A percentile compares a stretch with the other conserved stretches of the same genome.
Conservation (phyloP, 768 basidiomycete genomes). For the Boletus reticulatus region DNA sequence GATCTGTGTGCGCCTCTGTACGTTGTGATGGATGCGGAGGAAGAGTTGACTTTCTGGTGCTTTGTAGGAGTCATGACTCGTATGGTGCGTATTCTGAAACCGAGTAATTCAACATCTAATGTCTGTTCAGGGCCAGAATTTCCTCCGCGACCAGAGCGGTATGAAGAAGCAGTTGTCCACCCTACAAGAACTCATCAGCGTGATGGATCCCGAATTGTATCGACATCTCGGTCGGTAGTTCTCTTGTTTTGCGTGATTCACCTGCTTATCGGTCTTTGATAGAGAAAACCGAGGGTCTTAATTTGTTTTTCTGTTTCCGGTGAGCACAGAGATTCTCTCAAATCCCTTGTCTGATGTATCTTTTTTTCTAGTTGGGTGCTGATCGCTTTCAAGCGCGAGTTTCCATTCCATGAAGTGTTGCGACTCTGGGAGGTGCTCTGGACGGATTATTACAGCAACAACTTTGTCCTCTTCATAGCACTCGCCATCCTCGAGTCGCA, state of each 20-base stretch:
- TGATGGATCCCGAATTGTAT: slow-evolving; percentile 97
- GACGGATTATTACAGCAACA: slow-evolving; percentile 86
- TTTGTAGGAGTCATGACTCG: slow-evolving; percentile 93
- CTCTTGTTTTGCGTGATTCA: neutral
- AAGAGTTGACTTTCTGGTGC: slow-evolving; percentile 94
- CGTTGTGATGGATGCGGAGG: slow-evolving; percentile 85
- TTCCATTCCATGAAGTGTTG: slow-evolving; percentile 87
- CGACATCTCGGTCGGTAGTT: slow-evolving; percentile 69
- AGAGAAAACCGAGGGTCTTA: slow-evolving; percentile 88
- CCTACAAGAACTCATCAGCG: slow-evolving; percentile 83
- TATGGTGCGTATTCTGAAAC: slow-evolving; percentile 59
- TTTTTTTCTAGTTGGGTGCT: slow-evolving; percentile 80
- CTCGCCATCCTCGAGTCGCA: slow-evolving; percentile 94
- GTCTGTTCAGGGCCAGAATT: slow-evolving; percentile 78
- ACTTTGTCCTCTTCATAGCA: slow-evolving; percentile 92
- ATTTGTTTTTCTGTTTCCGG: slow-evolving; percentile 98
- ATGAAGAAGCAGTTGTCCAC: slow-evolving; percentile 94
- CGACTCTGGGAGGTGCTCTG: slow-evolving; percentile 92
- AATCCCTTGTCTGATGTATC: neutral
- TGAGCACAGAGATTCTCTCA: slow-evolving; percentile 36
- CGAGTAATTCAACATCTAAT: slow-evolving; percentile 2
- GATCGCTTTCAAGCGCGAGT: slow-evolving; percentile 96
- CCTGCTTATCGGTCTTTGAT: slow-evolving; percentile 21
- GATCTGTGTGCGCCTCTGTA: slow-evolving; percentile 94
- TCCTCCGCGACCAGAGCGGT: slow-evolving; percentile 93